Evolutionary conservation across 2,329 filamentous ascomycete species (phyloP), one percentile per base, ranked within the genome.

Genomic region (Diaporthe velutina): DNA sequence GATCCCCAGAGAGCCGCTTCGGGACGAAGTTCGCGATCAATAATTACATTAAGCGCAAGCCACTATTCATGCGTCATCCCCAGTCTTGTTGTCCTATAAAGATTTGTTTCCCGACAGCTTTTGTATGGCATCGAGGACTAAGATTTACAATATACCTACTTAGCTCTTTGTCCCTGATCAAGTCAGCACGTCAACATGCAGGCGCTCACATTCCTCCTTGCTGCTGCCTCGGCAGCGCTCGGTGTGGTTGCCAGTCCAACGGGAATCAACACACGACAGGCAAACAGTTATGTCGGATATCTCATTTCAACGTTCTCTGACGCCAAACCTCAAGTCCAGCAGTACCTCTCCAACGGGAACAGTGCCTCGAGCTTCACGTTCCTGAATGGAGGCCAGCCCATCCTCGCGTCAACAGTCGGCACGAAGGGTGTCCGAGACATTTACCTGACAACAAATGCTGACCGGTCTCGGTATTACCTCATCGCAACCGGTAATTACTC

Each of bases 231-330:
- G 8, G 70, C 70, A 25, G 33, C 57, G n/a, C 42, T 67, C 33
- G 64, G 57, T 22, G 70, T 33, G 8, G 25, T 40, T 6, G 48
- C 45, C 57, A 72, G 70, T 25, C 70, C 70, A 30, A 30, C 33
- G 19, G 3, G 45, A 19, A 10, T 60, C 45, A 28, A 54, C 57
- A 19, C 70, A 4, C 30, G 64, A 15, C 64, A 67, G 48, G 58
- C 73, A 12, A 76, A 77, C n/a, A 74, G 70, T 22, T 81, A 80
- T 25, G 81, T 80, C 7, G 83, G 82, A 35, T 84, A 84, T 25
- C 79, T 84, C 10, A 78, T 84, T 55, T 83, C 83, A 33, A 84
- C 82, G 0, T 84, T 84, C 57, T 80, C 77, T 50, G 82, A 84
- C 61, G 79, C 78, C 2, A 78, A 71, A 12, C 83, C 82, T 1